Conservation (phyloP, 305 asterid species). For the Solanum hybrid region DNA sequence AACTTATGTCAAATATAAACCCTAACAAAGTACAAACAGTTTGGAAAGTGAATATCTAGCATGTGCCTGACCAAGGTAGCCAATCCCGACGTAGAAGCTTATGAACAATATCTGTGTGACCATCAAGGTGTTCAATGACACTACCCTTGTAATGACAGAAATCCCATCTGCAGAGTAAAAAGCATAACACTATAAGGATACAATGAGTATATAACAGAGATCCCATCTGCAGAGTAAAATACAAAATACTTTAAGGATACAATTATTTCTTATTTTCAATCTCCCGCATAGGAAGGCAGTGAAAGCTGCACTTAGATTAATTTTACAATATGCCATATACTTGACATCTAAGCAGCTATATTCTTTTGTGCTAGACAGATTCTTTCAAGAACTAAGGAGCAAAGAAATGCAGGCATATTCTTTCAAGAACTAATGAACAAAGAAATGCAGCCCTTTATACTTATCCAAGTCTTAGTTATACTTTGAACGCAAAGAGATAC, state of each 20-base stretch:
- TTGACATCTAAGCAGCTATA: neutral
- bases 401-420: neutral
- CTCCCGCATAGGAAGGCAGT: neutral
- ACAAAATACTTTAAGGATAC: neutral
- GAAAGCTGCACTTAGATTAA: neutral
- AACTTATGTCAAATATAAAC: conserved; percentile 8
- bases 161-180: conserved; percentile 71
- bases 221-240: conserved; percentile 64
- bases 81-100: conserved; percentile 65
- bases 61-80: conserved; percentile 76
- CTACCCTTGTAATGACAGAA: conserved; percentile 81
- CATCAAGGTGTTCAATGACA: conserved; percentile 93
- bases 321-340: neutral
- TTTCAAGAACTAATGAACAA: neutral
- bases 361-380: neutral
- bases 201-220: conserved; percentile 39
- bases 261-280: neutral
- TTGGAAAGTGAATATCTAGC: conserved; percentile 7
- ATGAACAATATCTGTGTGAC: conserved; percentile 94
- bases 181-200: neutral
- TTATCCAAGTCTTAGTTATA: neutral
- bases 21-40: neutral
- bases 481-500: neutral
- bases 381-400: neutral
- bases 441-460: neutral